Evolutionary conservation across 2,329 filamentous ascomycete genomes (phyloP), one percentile per base, ranked within the genome.

Genomic region (Colletotrichum viniferum): DNA sequence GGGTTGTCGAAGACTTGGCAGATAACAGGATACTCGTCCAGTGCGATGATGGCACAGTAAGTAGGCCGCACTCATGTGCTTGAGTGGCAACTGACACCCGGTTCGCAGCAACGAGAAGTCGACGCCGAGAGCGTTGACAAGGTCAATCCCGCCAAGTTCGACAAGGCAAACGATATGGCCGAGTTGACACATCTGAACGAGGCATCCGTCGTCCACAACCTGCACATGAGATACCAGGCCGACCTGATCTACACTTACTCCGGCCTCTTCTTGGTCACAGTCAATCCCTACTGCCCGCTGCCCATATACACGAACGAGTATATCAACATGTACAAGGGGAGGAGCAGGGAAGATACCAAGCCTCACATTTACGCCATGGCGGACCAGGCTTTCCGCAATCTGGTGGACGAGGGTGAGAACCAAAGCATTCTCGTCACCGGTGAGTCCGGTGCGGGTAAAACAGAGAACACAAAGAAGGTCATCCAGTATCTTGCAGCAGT

Each of bases 161-260:
- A 99, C 90, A 99, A 98, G 86, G 96, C 96, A 78, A 96, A 97
- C 86, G 97, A 99, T 85, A 99, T 99, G 97, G 97, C 97, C 28
- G 97, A 99, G 84, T 90, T 99, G 81, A 99, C 97, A 7, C 97
- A 99, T 85, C 88, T 99, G 78, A 99, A 99, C 85, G 97, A 99
- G 86, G 95, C 96, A 26, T 98, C 97, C 0, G 97, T 99, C 67
- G 96, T 99, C 67, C 96, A 99, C 86, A 99, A 99, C 82, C 90
- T 99, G 73, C 94, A 98, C 79, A 96, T 95, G 89, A 90, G 97
- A 85, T 99, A 99, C 83, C 95, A 98, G 84, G 91, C 97, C 60
- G 97, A 99, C 85, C 87, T 99, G 76, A 99, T 99, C 79, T 99
- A 97, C 88, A 99, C 97, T 26, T 99, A 99, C 84, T 99, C 97